phyloP scores from a whole-genome alignment of 2,329 filamentous ascomycete species.

The Pseudogymnoascus pannorum region DNA sequence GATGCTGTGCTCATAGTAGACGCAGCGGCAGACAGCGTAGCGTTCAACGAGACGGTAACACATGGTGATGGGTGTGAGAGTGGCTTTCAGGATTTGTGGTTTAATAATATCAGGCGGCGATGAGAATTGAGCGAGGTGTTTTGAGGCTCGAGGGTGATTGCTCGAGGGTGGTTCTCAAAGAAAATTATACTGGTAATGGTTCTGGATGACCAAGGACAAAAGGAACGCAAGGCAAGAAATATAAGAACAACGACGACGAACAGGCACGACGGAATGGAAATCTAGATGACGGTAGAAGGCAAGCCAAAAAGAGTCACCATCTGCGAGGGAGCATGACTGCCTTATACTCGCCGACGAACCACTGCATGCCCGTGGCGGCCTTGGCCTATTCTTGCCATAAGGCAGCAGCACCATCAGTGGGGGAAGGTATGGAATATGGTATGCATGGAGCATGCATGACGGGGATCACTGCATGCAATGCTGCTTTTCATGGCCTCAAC shows the following conservation, averaged over 20 bases:
- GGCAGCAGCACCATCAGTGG: constrained; percentile 5
- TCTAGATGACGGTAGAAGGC: constrained; percentile 6
- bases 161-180: background rate
- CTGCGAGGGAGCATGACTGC: constrained; percentile 9
- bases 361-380: background rate
- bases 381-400: constrained; percentile 3
- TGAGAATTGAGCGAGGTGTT: background rate
- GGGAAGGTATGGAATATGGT: constrained; percentile 1
- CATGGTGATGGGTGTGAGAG: constrained; percentile 38
- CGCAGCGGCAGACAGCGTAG: constrained; percentile 62
- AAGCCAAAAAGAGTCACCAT: constrained; percentile 4
- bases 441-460: constrained; percentile 6
- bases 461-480: constrained; percentile 2
- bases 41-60: constrained; percentile 65
- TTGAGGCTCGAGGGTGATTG: background rate
- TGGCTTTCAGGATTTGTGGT: background rate
- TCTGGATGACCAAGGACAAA: constrained; percentile 1
- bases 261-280: constrained; percentile 7
- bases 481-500: background rate
- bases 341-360: constrained; percentile 4
- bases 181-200: constrained; percentile 1
- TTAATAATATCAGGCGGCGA: background rate
- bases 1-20: constrained; percentile 61
- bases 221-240: constrained; percentile 6
- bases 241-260: constrained; percentile 10